Evolutionary conservation across 2,329 filamentous ascomycete species (phyloP).

Genomic region (Harringtonia lauricola): DNA sequence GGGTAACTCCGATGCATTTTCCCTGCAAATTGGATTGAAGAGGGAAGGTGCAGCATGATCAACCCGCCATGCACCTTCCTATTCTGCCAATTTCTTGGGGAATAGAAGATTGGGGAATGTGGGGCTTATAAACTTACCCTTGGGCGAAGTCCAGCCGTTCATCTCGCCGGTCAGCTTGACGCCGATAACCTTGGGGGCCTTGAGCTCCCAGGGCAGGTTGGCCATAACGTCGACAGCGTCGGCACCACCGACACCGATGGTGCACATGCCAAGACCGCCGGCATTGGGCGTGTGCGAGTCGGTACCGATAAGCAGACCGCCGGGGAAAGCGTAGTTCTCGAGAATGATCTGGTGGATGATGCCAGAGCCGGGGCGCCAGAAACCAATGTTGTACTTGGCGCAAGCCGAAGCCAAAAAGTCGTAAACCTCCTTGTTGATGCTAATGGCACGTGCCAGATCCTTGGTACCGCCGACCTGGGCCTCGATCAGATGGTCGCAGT

Average conservation of each 20-base stretch:
- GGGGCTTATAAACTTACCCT: no score
- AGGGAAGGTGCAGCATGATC: no score
- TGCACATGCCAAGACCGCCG: conserved; percentile 88
- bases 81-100: no score
- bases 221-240: conserved; percentile 99
- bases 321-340: conserved; percentile 98
- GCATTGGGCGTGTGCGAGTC: conserved; percentile 97
- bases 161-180: conserved; percentile 85
- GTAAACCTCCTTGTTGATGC: conserved; percentile 99
- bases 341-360: conserved; percentile 99
- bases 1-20: no score
- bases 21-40: no score
- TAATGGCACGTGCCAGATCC: conserved; percentile 82
- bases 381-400: conserved; percentile 99
- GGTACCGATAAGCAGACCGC: conserved; percentile 89
- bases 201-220: conserved; percentile 92
- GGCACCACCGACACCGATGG: conserved; percentile 94
- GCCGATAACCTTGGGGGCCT: conserved; percentile 95
- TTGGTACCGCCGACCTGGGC: conserved; percentile 86
- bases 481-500: conserved; percentile 99
- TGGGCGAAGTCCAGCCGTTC: conserved; percentile 85
- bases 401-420: conserved; percentile 90
- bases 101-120: no score
- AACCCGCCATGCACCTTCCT: no score
- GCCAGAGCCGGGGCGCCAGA: conserved; percentile 97